Evolutionary conservation across 352 stramenopile species (phyloP).

Genomic region (Globisporangium polare): DNA sequence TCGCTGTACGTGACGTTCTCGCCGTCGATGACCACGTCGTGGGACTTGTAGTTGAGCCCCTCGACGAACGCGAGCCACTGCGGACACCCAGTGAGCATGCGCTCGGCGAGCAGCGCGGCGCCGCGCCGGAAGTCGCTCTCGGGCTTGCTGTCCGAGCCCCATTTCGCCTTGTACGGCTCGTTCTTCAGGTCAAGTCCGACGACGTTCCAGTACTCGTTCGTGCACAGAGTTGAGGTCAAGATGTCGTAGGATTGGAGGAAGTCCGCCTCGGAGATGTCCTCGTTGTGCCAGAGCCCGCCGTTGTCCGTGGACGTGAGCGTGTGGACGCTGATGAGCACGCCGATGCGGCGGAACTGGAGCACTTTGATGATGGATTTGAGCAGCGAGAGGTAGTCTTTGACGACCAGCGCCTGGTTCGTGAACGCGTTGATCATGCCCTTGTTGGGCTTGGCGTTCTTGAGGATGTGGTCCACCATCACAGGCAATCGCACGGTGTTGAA

Average conservation of each 20-base stretch:
- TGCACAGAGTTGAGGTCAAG: slow-evolving; percentile 11
- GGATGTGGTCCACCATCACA: slow-evolving; percentile 27
- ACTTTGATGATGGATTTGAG: slow-evolving; percentile 28
- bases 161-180: slow-evolving; percentile 47
- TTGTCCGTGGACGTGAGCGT: slow-evolving; percentile 18
- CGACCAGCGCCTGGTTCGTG: slow-evolving; percentile 26
- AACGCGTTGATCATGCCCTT: slow-evolving; percentile 25
- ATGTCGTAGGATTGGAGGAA: slow-evolving; percentile 25
- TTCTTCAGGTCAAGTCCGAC: slow-evolving; percentile 64
- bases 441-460: slow-evolving; percentile 25
- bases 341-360: slow-evolving; percentile 23
- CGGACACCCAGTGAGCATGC: slow-evolving; percentile 29
- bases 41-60: slow-evolving; percentile 25
- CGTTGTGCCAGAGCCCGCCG: slow-evolving; percentile 23
- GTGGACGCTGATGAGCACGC: slow-evolving; percentile 29
- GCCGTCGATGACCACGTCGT: slow-evolving; percentile 25
- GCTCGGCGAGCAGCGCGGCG: slow-evolving; percentile 20
- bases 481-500: slow-evolving; percentile 33
- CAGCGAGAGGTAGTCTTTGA: slow-evolving; percentile 28
- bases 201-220: slow-evolving; percentile 49
- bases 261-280: slow-evolving; percentile 10
- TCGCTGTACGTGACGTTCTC: slow-evolving; percentile 28
- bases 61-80: slow-evolving; percentile 36
- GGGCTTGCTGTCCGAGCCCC: slow-evolving; percentile 26
- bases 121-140: slow-evolving; percentile 23